These are phyloP conservation scores for Elaeis guineensis DNA, from an alignment of 176 grass and related monocot genomes.

Conservation along the genomic window DNA sequence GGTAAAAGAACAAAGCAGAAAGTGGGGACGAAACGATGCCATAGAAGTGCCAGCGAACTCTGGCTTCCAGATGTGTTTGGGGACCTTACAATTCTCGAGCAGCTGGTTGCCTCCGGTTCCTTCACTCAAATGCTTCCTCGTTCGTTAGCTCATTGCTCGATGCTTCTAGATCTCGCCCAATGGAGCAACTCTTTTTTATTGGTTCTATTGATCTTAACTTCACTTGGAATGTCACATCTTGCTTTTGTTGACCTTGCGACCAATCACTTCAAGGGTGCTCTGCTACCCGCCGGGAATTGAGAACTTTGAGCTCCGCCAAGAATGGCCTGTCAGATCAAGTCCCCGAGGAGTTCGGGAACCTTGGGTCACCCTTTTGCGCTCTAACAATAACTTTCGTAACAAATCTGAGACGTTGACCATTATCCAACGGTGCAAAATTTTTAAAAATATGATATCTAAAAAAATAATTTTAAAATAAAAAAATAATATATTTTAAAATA, in stretches of 20 bases:
- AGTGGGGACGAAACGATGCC: constrained; percentile 16
- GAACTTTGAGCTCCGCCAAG: constrained; percentile 72
- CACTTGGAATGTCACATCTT: constrained; percentile 44
- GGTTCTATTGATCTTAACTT: constrained; percentile 65
- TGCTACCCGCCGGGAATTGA: constrained; percentile 47
- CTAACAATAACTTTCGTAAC: constrained; percentile 90
- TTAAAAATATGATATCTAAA: too few species aligned
- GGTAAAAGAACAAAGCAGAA: neutral
- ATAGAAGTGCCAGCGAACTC: too few species aligned
- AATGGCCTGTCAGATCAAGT: constrained; percentile 58
- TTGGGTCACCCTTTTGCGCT: constrained; percentile 54
- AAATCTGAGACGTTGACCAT: constrained; percentile 32
- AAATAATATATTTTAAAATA: too few species aligned
- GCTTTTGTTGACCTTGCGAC: constrained; percentile 63
- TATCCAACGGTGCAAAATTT: constrained; percentile 43
- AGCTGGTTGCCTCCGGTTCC: constrained; percentile 52
- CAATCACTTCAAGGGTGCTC: constrained; percentile 53
- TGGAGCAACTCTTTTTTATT: constrained; percentile 55
- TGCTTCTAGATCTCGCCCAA: constrained; percentile 52
- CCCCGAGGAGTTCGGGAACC: constrained; percentile 32
- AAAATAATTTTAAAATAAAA: too few species aligned
- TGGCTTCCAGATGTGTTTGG: constrained; percentile 66
- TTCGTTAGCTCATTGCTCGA: constrained; percentile 37
- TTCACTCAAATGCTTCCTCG: constrained; percentile 39
- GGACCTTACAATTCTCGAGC: constrained; percentile 37